Conservation (phyloP, 306 rosid genomes). For the Trifolium dubium region DNA sequence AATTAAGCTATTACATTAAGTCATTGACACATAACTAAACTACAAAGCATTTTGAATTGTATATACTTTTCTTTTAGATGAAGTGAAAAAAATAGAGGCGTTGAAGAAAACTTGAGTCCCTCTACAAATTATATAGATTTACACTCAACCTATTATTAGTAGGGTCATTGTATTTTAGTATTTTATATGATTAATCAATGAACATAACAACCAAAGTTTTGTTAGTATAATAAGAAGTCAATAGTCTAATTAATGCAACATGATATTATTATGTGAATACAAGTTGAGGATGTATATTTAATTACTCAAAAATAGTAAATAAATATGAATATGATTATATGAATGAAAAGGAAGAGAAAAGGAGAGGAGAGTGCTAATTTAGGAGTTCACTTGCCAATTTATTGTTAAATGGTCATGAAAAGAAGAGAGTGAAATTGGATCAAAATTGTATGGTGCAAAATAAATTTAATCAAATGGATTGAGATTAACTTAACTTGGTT, state of each 20-base stretch:
- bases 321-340: neutral
- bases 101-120: conserved; percentile 35
- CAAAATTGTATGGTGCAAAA: neutral
- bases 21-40: neutral
- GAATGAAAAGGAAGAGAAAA: neutral
- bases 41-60: neutral
- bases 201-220: neutral
- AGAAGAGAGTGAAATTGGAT: conserved; percentile 10
- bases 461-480: neutral
- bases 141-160: conserved; percentile 40
- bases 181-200: neutral
- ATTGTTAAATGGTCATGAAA: conserved; percentile 26
- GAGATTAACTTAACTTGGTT: neutral
- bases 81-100: conserved; percentile 34
- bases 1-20: conserved; percentile 5
- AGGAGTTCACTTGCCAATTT: conserved; percentile 27
- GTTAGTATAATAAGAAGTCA: conserved; percentile 21
- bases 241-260: conserved; percentile 20
- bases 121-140: conserved; percentile 21
- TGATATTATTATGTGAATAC: conserved; percentile 34
- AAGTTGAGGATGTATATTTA: conserved; percentile 26
- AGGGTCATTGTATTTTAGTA: conserved; percentile 2
- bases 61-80: conserved; percentile 29
- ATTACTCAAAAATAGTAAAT: conserved; percentile 6
- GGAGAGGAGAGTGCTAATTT: conserved; percentile 1